Conservation (phyloP, 2,329 filamentous ascomycete species). For the Cyanodermella asteris region DNA sequence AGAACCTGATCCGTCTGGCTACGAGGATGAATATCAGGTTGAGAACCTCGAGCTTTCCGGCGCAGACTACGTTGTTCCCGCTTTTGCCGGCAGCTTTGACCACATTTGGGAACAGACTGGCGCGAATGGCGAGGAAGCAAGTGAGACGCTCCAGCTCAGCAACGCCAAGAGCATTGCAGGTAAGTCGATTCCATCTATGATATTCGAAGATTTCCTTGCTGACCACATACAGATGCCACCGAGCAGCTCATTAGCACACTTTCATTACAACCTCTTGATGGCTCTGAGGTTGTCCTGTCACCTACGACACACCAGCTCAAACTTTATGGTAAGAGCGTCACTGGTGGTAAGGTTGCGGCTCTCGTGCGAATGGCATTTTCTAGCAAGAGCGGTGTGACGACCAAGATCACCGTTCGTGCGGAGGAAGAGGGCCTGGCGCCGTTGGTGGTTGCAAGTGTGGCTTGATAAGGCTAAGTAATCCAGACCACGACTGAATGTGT, state of each 20-base stretch:
- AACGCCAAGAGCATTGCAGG: conserved; percentile 82
- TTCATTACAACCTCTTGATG: conserved; percentile 81
- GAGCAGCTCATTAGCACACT: conserved; percentile 72
- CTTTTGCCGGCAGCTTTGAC: conserved; percentile 86
- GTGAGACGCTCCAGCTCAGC: conserved; percentile 73
- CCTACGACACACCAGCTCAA: conserved; percentile 86
- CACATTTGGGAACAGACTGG: conserved; percentile 89
- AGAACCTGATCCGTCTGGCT: conserved; percentile 77
- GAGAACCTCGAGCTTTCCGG: conserved; percentile 79
- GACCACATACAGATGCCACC: conserved; percentile 54
- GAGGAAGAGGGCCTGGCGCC: conserved; percentile 83
- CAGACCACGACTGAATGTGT: too few relatives aligned
- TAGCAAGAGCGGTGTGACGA: conserved; percentile 79
- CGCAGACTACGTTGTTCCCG: conserved; percentile 81
- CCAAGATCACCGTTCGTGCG: conserved; percentile 78
- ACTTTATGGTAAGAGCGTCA: conserved; percentile 84
- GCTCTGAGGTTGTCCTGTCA: conserved; percentile 74
- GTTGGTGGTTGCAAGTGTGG: conserved; percentile 63
- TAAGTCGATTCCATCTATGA: conserved; percentile 25
- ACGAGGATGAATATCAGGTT: conserved; percentile 95
- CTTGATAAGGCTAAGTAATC: too few relatives aligned
- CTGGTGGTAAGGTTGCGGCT: conserved; percentile 70
- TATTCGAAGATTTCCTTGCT: conserved; percentile 7
- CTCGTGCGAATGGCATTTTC: conserved; percentile 85
- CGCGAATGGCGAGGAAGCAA: conserved; percentile 68